Conservation (phyloP, 257 asterid genomes). For the Capsicum rhomboideum region DNA sequence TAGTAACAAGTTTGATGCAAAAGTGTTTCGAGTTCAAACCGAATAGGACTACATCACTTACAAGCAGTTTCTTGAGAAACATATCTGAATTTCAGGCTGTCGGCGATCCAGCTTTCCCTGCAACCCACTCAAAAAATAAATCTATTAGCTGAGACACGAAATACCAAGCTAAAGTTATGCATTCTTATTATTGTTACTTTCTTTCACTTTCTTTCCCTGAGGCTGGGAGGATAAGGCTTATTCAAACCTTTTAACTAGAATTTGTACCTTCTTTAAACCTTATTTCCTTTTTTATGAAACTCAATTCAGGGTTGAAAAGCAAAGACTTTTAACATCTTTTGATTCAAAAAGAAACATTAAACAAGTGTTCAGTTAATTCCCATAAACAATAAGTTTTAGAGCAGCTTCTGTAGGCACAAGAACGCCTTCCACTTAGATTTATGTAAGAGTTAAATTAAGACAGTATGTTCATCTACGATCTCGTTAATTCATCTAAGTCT, state of each 20-base stretch:
- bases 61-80: constrained; percentile 46
- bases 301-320: background rate
- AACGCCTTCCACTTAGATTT: background rate
- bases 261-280: background rate
- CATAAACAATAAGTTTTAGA: background rate
- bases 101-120: constrained; percentile 39
- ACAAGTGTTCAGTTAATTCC: background rate
- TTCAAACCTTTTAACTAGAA: background rate
- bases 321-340: background rate
- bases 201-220: background rate
- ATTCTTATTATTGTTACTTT: background rate
- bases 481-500: background rate
- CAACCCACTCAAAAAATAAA: constrained; percentile 17
- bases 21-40: background rate
- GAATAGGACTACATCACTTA: constrained; percentile 32
- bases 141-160: background rate
- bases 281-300: background rate
- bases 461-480: background rate
- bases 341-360: background rate
- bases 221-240: background rate
- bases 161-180: background rate
- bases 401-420: background rate
- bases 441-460: background rate
- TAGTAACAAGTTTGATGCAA: background rate
- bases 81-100: constrained; percentile 25